These are phyloP conservation scores for Pistacia integerrima DNA, from an alignment of 345 rosid species.

Conservation along the genomic window DNA sequence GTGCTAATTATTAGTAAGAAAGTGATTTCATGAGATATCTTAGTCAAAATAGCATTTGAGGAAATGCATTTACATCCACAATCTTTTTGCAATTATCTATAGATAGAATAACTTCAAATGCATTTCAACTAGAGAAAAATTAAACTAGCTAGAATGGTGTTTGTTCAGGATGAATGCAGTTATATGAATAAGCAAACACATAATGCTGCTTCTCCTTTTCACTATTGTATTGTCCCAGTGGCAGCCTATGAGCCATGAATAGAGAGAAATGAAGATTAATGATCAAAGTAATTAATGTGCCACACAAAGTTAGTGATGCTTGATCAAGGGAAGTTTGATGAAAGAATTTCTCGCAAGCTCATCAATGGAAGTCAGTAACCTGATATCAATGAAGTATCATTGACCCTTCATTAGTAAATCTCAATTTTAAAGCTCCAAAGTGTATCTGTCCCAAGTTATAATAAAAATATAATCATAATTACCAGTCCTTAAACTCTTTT, in stretches of 20 bases:
- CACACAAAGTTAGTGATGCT: not conserved
- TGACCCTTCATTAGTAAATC: too few species aligned
- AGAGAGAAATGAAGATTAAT: not conserved
- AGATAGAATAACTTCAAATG: too few species aligned
- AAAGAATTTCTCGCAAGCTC: too few species aligned
- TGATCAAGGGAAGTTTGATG: not conserved
- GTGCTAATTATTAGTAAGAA: constrained; percentile 7
- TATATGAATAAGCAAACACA: not conserved
- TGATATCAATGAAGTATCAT: not conserved
- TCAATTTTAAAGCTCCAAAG: too few species aligned
- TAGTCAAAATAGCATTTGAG: not conserved
- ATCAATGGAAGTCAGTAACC: not conserved
- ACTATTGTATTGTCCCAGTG: not conserved
- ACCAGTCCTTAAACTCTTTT: too few species aligned
- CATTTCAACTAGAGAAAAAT: too few species aligned
- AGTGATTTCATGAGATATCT: not conserved
- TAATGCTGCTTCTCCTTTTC: not conserved
- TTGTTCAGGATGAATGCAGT: not conserved
- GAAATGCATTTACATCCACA: not conserved
- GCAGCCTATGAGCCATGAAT: not conserved
- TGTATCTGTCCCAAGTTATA: too few species aligned
- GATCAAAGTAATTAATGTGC: not conserved
- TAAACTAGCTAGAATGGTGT: not conserved
- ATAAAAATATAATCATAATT: too few species aligned
- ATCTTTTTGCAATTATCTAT: too few species aligned